Base-by-base conservation (phyloP, 495 filamentous ascomycete genomes). In the Staphylotrichum longicolle region DNA sequence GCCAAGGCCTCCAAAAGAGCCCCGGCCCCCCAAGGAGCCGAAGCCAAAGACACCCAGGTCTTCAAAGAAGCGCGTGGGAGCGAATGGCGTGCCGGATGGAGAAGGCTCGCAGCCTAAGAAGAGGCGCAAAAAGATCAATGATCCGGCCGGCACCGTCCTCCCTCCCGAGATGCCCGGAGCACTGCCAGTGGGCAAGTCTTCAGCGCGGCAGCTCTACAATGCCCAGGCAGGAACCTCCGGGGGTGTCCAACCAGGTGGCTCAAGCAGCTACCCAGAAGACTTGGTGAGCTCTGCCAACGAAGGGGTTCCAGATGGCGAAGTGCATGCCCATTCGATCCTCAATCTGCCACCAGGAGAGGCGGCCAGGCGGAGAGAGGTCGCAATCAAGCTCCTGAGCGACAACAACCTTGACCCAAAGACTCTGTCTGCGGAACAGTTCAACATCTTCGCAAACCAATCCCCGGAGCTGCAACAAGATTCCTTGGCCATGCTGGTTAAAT, bases 1-100 rank as follows among this genome's bases (percentile, higher is more conserved):
- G 63, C 74, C 74, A 41, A 85, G 85, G 73, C 55, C 88, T 3
- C 39, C 39, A 32, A 54, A 33, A 35, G 20, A 30, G 39, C 53
- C 53, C 27, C 40, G 10, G 7, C 35, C 10, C 9, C 51, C 51
- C 65, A 80, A 85, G 64, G 70, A 75, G 42, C 70, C 70, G 7
- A 76, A 77, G 51, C 85, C 90, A n/a, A 58, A 48, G 45, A 58
- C 35, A 12, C 35, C 46, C 4, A 49, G 34, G 34, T 8, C 46
- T 33, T 50, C 11, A 66, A 86, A 83, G 68, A 85, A 83, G 66
- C 73, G 74, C 35, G 78, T 12, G 53, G 77, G 73, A 10, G 87
- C 88, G 49, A 60, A 67, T 40, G 84, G 85, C 60, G 83, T 39
- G 0, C 41, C 57, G 9, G 46, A 40, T 4, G 56, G 56, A 3